Percentiles rank a stretch among this genome's conserved stretches.
Evolutionary conservation across 2,329 filamentous ascomycete species (phyloP).

Genomic region (Phaeosphaeriaceae sp.): DNA sequence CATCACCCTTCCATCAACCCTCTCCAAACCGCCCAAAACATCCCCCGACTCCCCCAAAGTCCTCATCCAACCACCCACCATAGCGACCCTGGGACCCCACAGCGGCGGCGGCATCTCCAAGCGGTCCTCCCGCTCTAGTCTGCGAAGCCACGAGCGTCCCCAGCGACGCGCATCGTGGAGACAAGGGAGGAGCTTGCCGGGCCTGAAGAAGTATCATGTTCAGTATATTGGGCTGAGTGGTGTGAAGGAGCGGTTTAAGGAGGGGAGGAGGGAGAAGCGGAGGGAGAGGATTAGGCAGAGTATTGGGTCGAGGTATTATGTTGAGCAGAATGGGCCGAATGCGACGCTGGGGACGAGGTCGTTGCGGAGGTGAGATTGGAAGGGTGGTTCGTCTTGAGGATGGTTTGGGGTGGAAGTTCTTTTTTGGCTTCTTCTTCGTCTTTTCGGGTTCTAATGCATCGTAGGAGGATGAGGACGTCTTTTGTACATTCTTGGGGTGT

Average conservation of each 20-base stretch:
- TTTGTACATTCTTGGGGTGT: conserved; percentile 2
- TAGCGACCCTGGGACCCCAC: conserved; percentile 19
- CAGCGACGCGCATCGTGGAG: conserved; percentile 30
- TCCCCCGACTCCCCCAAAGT: conserved; percentile 28
- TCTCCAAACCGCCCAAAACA: conserved; percentile 18
- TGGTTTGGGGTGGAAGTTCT: no score
- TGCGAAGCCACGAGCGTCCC: conserved; percentile 23
- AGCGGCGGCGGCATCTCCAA: conserved; percentile 34
- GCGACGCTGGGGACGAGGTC: neutral
- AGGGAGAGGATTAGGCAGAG: conserved; percentile 61
- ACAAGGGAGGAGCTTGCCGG: conserved; percentile 46
- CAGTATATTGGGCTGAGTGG: conserved; percentile 59
- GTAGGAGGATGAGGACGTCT: no score
- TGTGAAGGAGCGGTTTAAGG: conserved; percentile 56
- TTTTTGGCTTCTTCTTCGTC: no score
- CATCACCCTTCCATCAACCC: conserved; percentile 30
- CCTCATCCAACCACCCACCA: conserved; percentile 35
- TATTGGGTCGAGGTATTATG: conserved; percentile 57
- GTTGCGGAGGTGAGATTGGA: no score
- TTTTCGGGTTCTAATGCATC: no score
- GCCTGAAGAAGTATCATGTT: conserved; percentile 54
- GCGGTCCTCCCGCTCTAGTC: conserved; percentile 21
- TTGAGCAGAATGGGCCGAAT: conserved; percentile 25
- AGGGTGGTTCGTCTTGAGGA: no score
- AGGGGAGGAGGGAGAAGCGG: conserved; percentile 58